phyloP scores from a whole-genome alignment of 371 early-diverging fungal genomes.

The Mycotypha africana region DNA sequence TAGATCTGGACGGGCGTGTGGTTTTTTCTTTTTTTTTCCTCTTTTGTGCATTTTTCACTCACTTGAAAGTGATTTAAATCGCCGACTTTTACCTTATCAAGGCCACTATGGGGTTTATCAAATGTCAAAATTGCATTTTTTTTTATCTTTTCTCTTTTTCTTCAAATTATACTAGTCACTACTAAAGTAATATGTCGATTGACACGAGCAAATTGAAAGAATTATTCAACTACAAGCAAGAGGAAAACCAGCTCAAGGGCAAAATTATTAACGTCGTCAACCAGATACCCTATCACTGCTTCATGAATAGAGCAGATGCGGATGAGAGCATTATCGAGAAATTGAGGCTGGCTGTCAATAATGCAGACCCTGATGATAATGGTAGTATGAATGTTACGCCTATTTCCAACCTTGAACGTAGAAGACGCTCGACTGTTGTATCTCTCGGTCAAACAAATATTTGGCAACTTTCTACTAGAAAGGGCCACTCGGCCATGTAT shows the following conservation, averaged over 20 bases:
- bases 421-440: constrained; percentile 25
- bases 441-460: constrained; percentile 22
- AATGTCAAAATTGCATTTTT: neutral
- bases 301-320: constrained; percentile 5
- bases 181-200: constrained; percentile 3
- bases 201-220: constrained; percentile 5
- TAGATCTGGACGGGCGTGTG: no score
- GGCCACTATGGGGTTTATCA: constrained; percentile 4
- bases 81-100: neutral
- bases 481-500: constrained; percentile 84
- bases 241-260: constrained; percentile 15
- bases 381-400: constrained; percentile 8
- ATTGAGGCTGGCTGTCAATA: no score
- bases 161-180: neutral
- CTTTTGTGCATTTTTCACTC: neutral
- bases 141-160: neutral
- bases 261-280: constrained; percentile 53
- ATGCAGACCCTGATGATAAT: neutral
- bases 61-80: no score
- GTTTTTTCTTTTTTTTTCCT: neutral
- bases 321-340: neutral
- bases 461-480: constrained; percentile 42
- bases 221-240: constrained; percentile 2
- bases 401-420: constrained; percentile 26
- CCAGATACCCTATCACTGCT: constrained; percentile 38